Evolutionary conservation across 345 rosid species (phyloP), one percentile per base, ranked within the genome.

Genomic region (Populus pruinosa): DNA sequence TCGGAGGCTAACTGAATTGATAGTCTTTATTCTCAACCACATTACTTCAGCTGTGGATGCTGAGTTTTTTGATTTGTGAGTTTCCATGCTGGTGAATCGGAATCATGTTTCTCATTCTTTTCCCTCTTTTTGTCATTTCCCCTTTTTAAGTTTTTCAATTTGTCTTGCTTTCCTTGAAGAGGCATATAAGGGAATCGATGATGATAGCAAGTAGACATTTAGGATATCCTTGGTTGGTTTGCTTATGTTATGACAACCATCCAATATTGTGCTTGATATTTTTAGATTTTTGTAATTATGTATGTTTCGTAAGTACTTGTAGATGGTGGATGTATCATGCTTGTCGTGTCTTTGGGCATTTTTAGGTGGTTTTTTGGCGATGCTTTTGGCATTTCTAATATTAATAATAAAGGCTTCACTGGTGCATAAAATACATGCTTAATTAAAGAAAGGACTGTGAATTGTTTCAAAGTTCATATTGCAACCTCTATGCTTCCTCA

Each of bases 41-140:
- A 82, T 91, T 79, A 92, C 97, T 70, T 92, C 97, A 55, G 88
- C 93, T 8, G 92, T 89, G 31, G 97, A 96, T 84, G 88, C 92
- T 29, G 97, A 96, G 81, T 93, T 96, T 85, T 93, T 93, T 82
- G 94, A 93, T 80, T 77, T 93, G 97, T 96, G 86, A 93, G 97
- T 83, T 81, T 43, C 73, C 44, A 3, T 43, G 67, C 69, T 12
- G 5, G 53, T 41, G 50, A 72, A 59, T 36, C 64, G 6, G 67
- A 67, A 23, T 67, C 25, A 39, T 4, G 4, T 73, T 62, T 53
- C 55, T 71, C 25, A 43, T 33, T 31, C 4, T 23, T 66, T n/a
- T 56, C 63, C 63, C 13, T 21, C 23, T 38, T 7, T 76, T 55
- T 38, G n/a, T 18, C 29, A 36, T 27, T 43, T 59, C 29, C 66